Evolutionary conservation across 2,329 filamentous ascomycete species (phyloP).

Genomic region (Fusarium sp.): DNA sequence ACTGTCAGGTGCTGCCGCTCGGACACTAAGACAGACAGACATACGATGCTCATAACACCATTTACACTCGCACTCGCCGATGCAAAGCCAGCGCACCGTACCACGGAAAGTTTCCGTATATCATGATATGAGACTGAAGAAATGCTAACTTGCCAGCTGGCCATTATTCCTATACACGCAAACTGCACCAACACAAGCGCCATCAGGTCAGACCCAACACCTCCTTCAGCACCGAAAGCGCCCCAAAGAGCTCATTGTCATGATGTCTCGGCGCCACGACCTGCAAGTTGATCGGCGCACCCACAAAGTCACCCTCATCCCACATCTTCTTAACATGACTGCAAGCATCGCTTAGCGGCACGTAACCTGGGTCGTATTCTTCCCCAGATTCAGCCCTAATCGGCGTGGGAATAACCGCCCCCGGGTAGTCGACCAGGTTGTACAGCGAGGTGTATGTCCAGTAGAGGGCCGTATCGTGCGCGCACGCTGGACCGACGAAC

Average conservation of each 20-base stretch:
- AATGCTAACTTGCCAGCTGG: too few species aligned
- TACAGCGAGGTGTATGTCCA: constrained; percentile 57
- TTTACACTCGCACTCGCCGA: accelerated
- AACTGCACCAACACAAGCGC: too few species aligned
- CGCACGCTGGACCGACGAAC: constrained; percentile 55
- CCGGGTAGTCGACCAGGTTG: constrained; percentile 56
- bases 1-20: too few species aligned
- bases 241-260: constrained; percentile 54
- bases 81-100: accelerated
- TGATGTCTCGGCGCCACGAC: constrained; percentile 52
- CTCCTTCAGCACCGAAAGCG: constrained; percentile 41
- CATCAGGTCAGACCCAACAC: constrained; percentile 15
- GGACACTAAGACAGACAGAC: background rate
- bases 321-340: constrained; percentile 51
- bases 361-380: constrained; percentile 37
- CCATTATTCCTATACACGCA: too few species aligned
- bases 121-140: background rate
- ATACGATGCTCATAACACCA: accelerated
- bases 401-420: constrained; percentile 43
- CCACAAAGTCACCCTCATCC: constrained; percentile 51
- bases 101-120: background rate
- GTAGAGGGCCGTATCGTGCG: constrained; percentile 54
- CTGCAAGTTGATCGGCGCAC: constrained; percentile 53
- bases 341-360: constrained; percentile 51
- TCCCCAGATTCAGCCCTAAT: constrained; percentile 51